These are phyloP conservation scores for Mucor racemosus DNA, from an alignment of 371 early-diverging fungal species.

Conservation along the genomic window DNA sequence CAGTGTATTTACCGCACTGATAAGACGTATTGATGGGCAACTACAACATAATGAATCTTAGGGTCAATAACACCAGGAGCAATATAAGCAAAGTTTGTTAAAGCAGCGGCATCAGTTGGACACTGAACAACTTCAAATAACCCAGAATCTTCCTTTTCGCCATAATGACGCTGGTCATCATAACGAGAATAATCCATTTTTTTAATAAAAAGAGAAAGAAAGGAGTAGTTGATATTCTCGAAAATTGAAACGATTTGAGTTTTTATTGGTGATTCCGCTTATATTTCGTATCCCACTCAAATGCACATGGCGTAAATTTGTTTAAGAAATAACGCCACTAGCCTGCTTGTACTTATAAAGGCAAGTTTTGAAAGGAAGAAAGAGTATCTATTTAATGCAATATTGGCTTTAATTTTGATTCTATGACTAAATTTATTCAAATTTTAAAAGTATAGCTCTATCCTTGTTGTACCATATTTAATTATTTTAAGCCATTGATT, in stretches of 20 bases:
- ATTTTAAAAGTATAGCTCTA: no score
- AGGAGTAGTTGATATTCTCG: neutral
- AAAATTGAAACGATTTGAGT: constrained; percentile 7
- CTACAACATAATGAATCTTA: constrained; percentile 68
- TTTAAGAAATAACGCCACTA: no score
- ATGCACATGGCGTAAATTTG: neutral
- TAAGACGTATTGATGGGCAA: constrained; percentile 80
- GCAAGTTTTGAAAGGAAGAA: no score
- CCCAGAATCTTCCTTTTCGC: constrained; percentile 15
- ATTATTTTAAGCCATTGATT: no score
- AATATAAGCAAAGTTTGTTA: constrained; percentile 81
- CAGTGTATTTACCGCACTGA: constrained; percentile 66
- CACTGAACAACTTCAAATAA: constrained; percentile 53
- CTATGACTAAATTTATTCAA: no score
- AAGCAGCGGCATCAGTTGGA: constrained; percentile 70
- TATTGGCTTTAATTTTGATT: no score
- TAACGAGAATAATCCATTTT: constrained; percentile 25
- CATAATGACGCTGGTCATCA: constrained; percentile 13
- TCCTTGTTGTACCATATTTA: no score
- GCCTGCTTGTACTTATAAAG: no score
- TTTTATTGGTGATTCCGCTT: neutral
- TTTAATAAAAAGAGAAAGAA: neutral
- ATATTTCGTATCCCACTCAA: no score
- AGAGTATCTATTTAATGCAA: no score
- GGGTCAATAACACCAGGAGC: constrained; percentile 76